These are phyloP conservation scores for Urostyla sp. DNA, from an alignment of 73 alveolate genomes.

Conservation along the genomic window DNA sequence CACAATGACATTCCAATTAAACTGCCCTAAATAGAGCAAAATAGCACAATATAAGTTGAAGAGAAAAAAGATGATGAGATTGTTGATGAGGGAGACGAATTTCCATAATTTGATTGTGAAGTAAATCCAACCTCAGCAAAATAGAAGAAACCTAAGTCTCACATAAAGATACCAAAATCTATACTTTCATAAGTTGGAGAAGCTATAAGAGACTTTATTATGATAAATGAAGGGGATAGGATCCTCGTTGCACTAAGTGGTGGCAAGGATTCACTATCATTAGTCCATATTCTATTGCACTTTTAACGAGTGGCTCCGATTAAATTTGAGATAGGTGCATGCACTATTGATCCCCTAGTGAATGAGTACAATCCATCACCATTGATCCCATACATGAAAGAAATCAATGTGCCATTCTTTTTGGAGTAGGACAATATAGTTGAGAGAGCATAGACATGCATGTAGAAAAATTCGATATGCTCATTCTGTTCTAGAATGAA, in stretches of 20 bases:
- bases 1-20: background rate
- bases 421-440: conserved; percentile 88
- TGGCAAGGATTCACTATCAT: conserved; percentile 97
- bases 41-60: background rate
- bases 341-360: conserved; percentile 96
- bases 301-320: conserved; percentile 84
- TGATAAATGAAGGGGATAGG: conserved; percentile 95
- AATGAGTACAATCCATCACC: conserved; percentile 97
- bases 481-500: conserved; percentile 98
- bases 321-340: conserved; percentile 90
- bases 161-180: conserved; percentile 74
- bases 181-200: conserved; percentile 86
- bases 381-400: conserved; percentile 78
- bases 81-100: conserved; percentile 46
- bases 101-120: conserved; percentile 41
- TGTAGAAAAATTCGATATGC: conserved; percentile 96
- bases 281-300: conserved; percentile 88
- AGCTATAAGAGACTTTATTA: conserved; percentile 94
- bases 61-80: conserved; percentile 14
- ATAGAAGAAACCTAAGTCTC: conserved; percentile 1
- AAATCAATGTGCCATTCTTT: conserved; percentile 89
- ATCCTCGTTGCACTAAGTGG: conserved; percentile 97
- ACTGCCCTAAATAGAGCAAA: background rate
- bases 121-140: conserved; percentile 18
- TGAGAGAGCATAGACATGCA: conserved; percentile 84